A percentile compares a stretch with the other conserved stretches of the same genome.
phyloP scores from a whole-genome alignment of 371 early-diverging fungal species.

The Zancudomyces culisetae region DNA sequence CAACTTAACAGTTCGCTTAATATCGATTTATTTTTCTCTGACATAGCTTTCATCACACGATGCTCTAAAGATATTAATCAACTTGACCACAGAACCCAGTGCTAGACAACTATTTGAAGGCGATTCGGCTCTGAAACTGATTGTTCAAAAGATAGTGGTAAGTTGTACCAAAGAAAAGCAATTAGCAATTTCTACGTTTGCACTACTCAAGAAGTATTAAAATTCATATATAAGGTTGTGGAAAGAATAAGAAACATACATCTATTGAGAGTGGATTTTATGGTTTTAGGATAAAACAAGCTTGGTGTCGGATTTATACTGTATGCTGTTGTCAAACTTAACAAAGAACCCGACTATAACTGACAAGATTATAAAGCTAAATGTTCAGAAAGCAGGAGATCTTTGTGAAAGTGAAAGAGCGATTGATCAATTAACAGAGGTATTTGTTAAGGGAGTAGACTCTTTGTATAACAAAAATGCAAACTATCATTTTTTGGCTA shows the following conservation, averaged over 20 bases:
- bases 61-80: conserved; percentile 61
- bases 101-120: conserved; percentile 40
- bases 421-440: conserved; percentile 68
- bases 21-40: conserved; percentile 3
- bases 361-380: conserved; percentile 27
- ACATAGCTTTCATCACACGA: conserved; percentile 59
- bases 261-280: not conserved
- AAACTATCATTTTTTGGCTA: conserved; percentile 63
- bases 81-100: conserved; percentile 47
- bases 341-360: conserved; percentile 47
- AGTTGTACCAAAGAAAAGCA: conserved; percentile 6
- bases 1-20: not conserved
- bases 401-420: conserved; percentile 26
- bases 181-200: not conserved
- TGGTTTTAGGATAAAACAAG: conserved; percentile 4
- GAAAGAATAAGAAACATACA: not conserved
- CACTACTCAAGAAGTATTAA: not conserved
- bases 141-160: conserved; percentile 41
- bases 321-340: conserved; percentile 85
- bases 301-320: conserved; percentile 16
- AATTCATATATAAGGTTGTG: not conserved
- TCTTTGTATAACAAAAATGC: conserved; percentile 64
- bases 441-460: conserved; percentile 61
- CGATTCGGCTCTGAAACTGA: conserved; percentile 41
- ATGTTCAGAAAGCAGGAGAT: conserved; percentile 5